These are phyloP conservation scores for Mortierella sp. DNA, from an alignment of 371 early-diverging fungal genomes.

Conservation along the genomic window DNA sequence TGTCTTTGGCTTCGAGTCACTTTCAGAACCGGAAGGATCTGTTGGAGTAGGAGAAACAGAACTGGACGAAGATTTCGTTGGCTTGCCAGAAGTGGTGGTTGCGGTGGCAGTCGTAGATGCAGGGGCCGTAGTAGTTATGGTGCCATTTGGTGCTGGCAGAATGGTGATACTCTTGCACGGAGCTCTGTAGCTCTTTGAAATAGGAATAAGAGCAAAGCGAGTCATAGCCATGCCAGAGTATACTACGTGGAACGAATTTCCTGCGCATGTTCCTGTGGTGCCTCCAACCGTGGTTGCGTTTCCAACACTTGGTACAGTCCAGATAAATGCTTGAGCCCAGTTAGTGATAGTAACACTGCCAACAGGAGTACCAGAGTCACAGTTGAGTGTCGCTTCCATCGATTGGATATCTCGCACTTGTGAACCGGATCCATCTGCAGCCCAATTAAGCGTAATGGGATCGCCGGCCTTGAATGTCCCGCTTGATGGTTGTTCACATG, in stretches of 20 bases:
- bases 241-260: conserved; percentile 26
- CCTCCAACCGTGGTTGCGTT: conserved; percentile 42
- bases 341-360: conserved; percentile 4
- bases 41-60: neutral
- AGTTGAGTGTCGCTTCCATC: conserved; percentile 17
- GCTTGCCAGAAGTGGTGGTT: neutral
- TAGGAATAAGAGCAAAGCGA: neutral
- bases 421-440: conserved; percentile 4
- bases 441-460: conserved; percentile 13
- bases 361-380: conserved; percentile 13
- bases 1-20: neutral
- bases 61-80: neutral
- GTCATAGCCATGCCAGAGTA: conserved; percentile 11
- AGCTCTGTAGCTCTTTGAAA: neutral
- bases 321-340: neutral
- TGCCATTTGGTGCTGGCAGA: conserved; percentile 20
- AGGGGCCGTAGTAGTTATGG: conserved; percentile 14
- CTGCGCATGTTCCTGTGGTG: conserved; percentile 17
- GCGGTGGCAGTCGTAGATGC: conserved; percentile 5
- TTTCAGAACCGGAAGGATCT: neutral
- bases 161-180: conserved; percentile 23
- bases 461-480: conserved; percentile 26
- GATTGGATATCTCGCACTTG: conserved; percentile 4
- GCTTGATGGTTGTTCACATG: conserved; percentile 12
- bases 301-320: conserved; percentile 33